Base-by-base conservation (phyloP, 345 rosid genomes). In the Lenwebbia sp. region DNA sequence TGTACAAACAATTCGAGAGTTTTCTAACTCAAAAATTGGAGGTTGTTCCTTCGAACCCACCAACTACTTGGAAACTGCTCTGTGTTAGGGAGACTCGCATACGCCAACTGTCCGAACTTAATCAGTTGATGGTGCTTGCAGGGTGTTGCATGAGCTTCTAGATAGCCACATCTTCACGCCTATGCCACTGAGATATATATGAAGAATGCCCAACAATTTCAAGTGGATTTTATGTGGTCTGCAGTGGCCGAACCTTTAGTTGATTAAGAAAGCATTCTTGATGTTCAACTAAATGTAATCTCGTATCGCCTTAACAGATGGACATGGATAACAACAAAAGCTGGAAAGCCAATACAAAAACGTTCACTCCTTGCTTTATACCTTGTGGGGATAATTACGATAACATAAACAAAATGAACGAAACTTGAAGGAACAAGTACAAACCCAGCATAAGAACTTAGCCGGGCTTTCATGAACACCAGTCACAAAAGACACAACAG, bases 401-500 rank as follows among this genome's bases (percentile, higher is more conserved):
- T 60, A 28, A 60, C 28, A 15, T 60, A 28, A 13, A 40, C 41
- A 40, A 4, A 33, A 65, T 15, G 41, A 62, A 65, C 12, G 17
- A 17, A 22, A 15, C 23, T 7, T 7, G 41, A 30, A 17, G 23
- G 23, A 65, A 65, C 76, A 30, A 65, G 76, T 8, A 3, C 76
- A 33, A 65, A 65, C 44, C 44, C 10, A 65, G 23, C 12, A 15
- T 7, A 65, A 17, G 44, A 33, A 15, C 44, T 65, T 65, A 17
- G 25, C 44, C 0, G 19, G 22, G 44, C 23, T 33, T 33, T 33
- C 23, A 65, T 65, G 44, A 11, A 89, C 49, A 89, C 51, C 19
- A 94, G 52, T 47, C 78, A 62, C 22, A 65, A 33, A 65, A 33
- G 21, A 65, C 78, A 33, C 6, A 65, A 65, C 78, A 33, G 12